Conservation (phyloP, 495 filamentous ascomycete species). For the Penicillium roqueforti region DNA sequence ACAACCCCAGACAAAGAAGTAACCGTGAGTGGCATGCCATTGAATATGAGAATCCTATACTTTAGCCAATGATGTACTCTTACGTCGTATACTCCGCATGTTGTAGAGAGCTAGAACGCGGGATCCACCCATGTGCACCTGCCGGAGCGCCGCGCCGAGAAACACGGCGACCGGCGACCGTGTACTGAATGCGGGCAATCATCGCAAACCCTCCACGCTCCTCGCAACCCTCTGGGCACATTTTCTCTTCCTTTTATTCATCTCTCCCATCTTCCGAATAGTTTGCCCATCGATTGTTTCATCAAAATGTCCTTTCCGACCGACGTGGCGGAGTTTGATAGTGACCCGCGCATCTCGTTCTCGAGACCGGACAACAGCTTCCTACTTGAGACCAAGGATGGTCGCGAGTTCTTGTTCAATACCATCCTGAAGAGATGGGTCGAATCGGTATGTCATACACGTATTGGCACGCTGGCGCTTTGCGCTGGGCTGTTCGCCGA, state of each 20-base stretch:
- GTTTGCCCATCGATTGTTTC: no score
- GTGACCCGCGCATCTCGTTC: slow-evolving; percentile 80
- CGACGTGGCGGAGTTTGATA: slow-evolving; percentile 69
- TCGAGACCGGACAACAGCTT: slow-evolving; percentile 76
- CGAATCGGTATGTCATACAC: slow-evolving; percentile 51
- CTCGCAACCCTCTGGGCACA: background rate
- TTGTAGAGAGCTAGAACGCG: background rate
- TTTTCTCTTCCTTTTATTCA: accelerated
- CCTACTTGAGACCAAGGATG: slow-evolving; percentile 80
- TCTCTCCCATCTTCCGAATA: no score
- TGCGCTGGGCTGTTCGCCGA: background rate
- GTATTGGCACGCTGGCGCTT: slow-evolving; percentile 11
- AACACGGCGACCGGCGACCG: background rate
- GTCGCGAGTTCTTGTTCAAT: slow-evolving; percentile 81
- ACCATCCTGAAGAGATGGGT: slow-evolving; percentile 72
- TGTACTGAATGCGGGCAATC: no score
- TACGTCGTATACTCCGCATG: background rate
- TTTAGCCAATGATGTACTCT: no score
- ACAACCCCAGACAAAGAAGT: background rate
- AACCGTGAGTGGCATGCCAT: background rate
- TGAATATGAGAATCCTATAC: no score
- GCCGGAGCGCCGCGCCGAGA: background rate
- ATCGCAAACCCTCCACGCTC: background rate
- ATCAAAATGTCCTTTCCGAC: slow-evolving; percentile 53
- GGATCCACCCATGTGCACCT: background rate